Percentiles rank a stretch among this genome's conserved stretches.
Evolutionary conservation across 2,329 filamentous ascomycete species (phyloP).

Genomic region (Diplodia corticola): DNA sequence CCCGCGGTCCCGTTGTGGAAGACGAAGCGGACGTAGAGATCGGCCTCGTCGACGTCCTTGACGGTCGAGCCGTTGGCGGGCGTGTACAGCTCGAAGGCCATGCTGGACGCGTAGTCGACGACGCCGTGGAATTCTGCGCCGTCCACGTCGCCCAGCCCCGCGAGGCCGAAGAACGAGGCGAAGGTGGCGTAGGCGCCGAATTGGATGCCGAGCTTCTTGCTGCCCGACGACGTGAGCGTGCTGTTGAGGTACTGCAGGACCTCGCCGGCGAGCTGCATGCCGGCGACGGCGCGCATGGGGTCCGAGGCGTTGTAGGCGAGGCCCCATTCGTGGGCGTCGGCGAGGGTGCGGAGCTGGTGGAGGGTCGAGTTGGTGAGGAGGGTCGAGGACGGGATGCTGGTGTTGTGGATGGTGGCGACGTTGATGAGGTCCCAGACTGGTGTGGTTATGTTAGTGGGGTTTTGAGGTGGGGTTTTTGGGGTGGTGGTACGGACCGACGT

Average conservation of each 20-base stretch:
- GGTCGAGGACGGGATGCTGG: slow-evolving; percentile 57
- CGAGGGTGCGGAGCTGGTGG: slow-evolving; percentile 67
- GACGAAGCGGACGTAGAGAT: slow-evolving; percentile 61
- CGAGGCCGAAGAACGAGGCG: slow-evolving; percentile 62
- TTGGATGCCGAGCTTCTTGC: slow-evolving; percentile 52
- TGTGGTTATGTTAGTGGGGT: slow-evolving; percentile 2
- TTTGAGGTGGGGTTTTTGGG: slow-evolving; percentile 1
- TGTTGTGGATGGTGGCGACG: slow-evolving; percentile 63
- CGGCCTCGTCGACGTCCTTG: slow-evolving; percentile 43
- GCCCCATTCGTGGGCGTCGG: slow-evolving; percentile 77
- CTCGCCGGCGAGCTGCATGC: slow-evolving; percentile 51
- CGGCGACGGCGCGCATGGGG: slow-evolving; percentile 47
- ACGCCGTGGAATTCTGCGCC: slow-evolving; percentile 72
- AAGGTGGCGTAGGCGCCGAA: slow-evolving; percentile 65
- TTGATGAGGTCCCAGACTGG: slow-evolving; percentile 62
- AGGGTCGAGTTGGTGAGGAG: slow-evolving; percentile 63
- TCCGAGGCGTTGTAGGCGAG: slow-evolving; percentile 72
- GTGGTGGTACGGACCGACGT: slow-evolving; percentile 55
- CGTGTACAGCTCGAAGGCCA: slow-evolving; percentile 74
- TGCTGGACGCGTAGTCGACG: slow-evolving; percentile 79
- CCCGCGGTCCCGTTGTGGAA: slow-evolving; percentile 63
- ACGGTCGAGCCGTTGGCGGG: slow-evolving; percentile 38
- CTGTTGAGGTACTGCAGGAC: slow-evolving; percentile 47
- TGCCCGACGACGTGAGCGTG: slow-evolving; percentile 41
- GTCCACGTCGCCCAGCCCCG: slow-evolving; percentile 51